Percentiles rank a stretch among this genome's conserved stretches.
Conservation (phyloP, 2,329 filamentous ascomycete species). For the Drechslerella coelobrocha region DNA sequence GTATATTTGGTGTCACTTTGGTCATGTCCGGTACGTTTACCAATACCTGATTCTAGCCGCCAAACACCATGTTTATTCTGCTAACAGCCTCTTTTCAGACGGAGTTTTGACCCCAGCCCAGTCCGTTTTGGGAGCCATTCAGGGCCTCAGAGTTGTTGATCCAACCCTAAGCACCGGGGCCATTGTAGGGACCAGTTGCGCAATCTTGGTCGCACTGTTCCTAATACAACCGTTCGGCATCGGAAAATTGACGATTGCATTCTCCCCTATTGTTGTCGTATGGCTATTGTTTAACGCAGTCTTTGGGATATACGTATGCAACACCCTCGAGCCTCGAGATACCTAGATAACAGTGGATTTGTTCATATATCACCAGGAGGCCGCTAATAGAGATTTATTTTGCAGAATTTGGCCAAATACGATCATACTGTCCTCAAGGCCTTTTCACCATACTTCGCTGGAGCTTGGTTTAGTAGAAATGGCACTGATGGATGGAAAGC, state of each 20-base stretch:
- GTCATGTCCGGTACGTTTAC: conserved; percentile 62
- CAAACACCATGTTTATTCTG: background rate
- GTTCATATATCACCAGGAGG: background rate
- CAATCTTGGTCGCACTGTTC: conserved; percentile 70
- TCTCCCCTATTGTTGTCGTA: conserved; percentile 71
- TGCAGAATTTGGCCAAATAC: conserved; percentile 62
- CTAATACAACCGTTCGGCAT: conserved; percentile 71
- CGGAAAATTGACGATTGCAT: conserved; percentile 66
- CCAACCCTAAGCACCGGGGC: conserved; percentile 65
- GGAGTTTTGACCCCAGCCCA: conserved; percentile 74
- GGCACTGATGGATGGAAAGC: conserved; percentile 68
- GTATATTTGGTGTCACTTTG: conserved; percentile 71
- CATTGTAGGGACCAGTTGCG: conserved; percentile 70
- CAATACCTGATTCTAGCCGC: background rate
- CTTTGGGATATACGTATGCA: conserved; percentile 67
- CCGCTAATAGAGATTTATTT: conserved; percentile 10
- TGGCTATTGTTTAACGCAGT: conserved; percentile 71
- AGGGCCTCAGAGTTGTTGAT: conserved; percentile 66
- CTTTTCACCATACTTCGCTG: conserved; percentile 68
- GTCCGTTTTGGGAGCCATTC: conserved; percentile 72
- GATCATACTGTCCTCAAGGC: conserved; percentile 66
- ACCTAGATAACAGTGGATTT: background rate
- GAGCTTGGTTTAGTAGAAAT: conserved; percentile 68
- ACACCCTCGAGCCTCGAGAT: too few species aligned
- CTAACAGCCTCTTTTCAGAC: conserved; percentile 57